Conservation (phyloP, 75 land plant species). For the Cupressus sempervirens region DNA sequence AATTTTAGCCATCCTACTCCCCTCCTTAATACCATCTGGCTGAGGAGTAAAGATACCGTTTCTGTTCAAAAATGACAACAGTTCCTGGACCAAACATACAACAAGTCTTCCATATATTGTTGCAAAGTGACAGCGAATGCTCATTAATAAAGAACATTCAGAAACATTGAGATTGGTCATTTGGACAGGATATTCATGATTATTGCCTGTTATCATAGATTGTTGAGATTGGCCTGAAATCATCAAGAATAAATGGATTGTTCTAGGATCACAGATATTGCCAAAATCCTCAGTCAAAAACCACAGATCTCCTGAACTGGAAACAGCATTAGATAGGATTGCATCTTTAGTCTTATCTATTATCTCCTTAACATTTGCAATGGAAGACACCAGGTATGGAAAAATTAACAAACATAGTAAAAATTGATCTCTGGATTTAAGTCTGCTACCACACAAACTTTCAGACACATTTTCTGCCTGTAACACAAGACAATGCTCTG, state of each 20-base stretch:
- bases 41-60: not conserved
- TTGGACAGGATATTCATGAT: not conserved
- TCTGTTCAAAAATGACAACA: not conserved
- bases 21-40: not conserved
- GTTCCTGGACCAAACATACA: constrained; percentile 3
- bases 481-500: not conserved
- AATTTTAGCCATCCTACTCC: not conserved
- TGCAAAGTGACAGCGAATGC: constrained; percentile 4
- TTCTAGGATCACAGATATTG: not conserved
- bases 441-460: not conserved
- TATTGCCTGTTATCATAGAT: not conserved
- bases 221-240: constrained; percentile 1
- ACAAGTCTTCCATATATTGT: constrained; percentile 10
- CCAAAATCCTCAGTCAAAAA: not conserved
- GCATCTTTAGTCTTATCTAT: constrained; percentile 5
- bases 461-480: not conserved
- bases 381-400: constrained; percentile 4
- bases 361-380: not conserved
- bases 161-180: not conserved
- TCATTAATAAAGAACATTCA: constrained; percentile 3
- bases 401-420: not conserved
- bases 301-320: constrained; percentile 2
- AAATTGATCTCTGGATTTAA: not conserved
- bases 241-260: not conserved
- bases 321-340: not conserved